phyloP scores from a whole-genome alignment of 116 monocot genomes.

The Zostera marina region DNA sequence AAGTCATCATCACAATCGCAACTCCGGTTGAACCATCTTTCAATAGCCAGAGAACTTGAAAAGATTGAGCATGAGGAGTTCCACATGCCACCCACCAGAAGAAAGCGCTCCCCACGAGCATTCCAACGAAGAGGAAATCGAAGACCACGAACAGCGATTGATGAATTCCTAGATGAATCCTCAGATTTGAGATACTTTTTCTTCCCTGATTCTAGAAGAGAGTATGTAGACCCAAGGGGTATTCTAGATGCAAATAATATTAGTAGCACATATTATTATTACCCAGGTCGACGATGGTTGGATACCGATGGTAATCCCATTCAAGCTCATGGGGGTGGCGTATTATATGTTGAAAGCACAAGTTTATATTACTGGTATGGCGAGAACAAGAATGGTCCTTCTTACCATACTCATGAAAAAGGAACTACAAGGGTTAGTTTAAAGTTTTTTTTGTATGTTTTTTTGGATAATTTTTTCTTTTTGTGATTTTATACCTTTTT shows the following conservation, averaged over 20 bases:
- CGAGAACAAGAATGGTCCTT: slow-evolving; percentile 76
- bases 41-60: slow-evolving; percentile 32
- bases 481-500: too few relatives aligned
- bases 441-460: too few relatives aligned
- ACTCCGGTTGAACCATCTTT: slow-evolving; percentile 14
- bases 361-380: slow-evolving; percentile 83
- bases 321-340: slow-evolving; percentile 87
- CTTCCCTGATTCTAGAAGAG: slow-evolving; percentile 41
- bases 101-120: slow-evolving; percentile 56
- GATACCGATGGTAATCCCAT: slow-evolving; percentile 84
- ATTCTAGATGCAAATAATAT: slow-evolving; percentile 11
- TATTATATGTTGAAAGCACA: slow-evolving; percentile 45
- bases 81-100: slow-evolving; percentile 33
- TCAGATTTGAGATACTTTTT: slow-evolving; percentile 59
- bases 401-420: slow-evolving; percentile 57
- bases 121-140: slow-evolving; percentile 47
- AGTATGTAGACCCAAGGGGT: slow-evolving; percentile 27
- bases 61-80: slow-evolving; percentile 66
- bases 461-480: too few relatives aligned
- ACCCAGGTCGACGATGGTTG: slow-evolving; percentile 60
- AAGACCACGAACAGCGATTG: slow-evolving; percentile 45
- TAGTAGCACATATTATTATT: slow-evolving; percentile 46
- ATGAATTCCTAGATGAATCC: slow-evolving; percentile 79
- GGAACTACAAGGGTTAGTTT: slow-evolving; percentile 64
- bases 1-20: slow-evolving; percentile 10